phyloP scores from a whole-genome alignment of 2,329 filamentous ascomycete genomes.

The Hawksworthiomyces lignivorus region DNA sequence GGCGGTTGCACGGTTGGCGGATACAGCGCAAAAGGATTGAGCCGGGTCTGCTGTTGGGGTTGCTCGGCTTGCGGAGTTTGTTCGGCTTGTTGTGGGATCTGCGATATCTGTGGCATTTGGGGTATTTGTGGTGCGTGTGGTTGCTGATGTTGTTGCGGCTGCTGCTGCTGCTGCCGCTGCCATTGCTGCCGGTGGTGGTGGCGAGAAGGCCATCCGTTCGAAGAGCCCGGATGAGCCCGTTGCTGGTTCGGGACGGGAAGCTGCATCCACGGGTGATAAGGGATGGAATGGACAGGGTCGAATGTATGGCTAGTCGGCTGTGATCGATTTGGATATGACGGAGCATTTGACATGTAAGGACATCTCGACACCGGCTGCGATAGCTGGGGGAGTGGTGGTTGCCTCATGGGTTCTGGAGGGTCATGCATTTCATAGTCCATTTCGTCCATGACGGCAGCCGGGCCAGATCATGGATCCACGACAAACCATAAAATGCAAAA shows the following conservation, averaged over 20 bases:
- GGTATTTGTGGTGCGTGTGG: too few species aligned
- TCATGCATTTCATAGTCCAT: conserved; percentile 26
- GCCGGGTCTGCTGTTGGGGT: neutral
- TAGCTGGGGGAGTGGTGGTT: neutral
- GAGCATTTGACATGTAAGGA: neutral
- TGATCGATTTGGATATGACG: neutral
- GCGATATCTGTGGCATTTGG: too few species aligned
- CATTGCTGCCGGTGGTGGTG: neutral
- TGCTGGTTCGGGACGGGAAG: neutral
- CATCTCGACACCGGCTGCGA: neutral
- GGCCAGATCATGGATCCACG: too few species aligned
- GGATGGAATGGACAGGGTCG: conserved; percentile 12
- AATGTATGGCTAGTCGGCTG: neutral
- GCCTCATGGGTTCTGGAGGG: conserved; percentile 6
- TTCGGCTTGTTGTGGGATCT: neutral
- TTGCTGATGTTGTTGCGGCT: conserved; percentile 8
- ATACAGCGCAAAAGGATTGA: neutral
- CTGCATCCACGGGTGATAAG: too few species aligned
- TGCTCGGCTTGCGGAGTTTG: neutral
- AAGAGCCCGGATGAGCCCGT: neutral
- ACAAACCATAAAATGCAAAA: too few species aligned
- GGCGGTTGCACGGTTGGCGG: neutral
- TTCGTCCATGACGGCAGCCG: conserved; percentile 23
- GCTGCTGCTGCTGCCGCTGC: conserved; percentile 4
- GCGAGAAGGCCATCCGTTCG: neutral